Conservation (phyloP, 1,139 yeast genomes). For the Taiozyma sp. region DNA sequence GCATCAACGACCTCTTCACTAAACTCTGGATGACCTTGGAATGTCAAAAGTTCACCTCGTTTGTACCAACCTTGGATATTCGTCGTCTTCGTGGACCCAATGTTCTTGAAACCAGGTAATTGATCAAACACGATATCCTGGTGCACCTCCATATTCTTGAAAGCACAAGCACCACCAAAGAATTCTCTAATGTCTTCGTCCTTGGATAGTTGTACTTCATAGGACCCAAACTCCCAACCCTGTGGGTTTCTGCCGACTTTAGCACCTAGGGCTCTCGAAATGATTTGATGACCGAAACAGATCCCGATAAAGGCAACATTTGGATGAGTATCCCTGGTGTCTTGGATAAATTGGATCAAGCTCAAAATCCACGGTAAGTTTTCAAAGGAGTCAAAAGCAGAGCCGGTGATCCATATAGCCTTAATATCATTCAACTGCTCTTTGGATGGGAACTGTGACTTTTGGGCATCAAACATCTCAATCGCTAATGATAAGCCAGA, state of each 20-base stretch:
- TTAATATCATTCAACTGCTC: slow-evolving; percentile 30
- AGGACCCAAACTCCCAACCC: slow-evolving; percentile 76
- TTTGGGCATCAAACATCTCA: slow-evolving; percentile 42
- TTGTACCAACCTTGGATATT: slow-evolving; percentile 60
- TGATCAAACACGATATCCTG: slow-evolving; percentile 54
- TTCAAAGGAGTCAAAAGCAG: slow-evolving; percentile 56
- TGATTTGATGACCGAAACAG: slow-evolving; percentile 86
- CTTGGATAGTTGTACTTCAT: slow-evolving; percentile 44
- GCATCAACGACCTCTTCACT: slow-evolving; percentile 32
- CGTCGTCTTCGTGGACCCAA: slow-evolving; percentile 55
- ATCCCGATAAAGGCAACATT: slow-evolving; percentile 51
- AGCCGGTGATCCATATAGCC: slow-evolving; percentile 61
- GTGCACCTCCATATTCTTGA: slow-evolving; percentile 61
- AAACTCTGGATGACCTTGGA: slow-evolving; percentile 94
- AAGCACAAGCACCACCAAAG: slow-evolving; percentile 25
- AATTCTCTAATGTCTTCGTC: slow-evolving; percentile 27
- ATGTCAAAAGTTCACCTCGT: slow-evolving; percentile 46
- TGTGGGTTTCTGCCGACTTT: slow-evolving; percentile 48
- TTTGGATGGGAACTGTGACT: slow-evolving; percentile 35
- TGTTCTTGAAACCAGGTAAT: slow-evolving; percentile 29
- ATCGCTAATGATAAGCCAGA: slow-evolving; percentile 17
- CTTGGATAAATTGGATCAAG: slow-evolving; percentile 40
- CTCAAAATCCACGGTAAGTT: slow-evolving; percentile 48
- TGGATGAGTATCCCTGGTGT: slow-evolving; percentile 18
- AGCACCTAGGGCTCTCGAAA: slow-evolving; percentile 63